Base-by-base conservation (phyloP, 1,284 basidiomycete species). In the Marasmius tenuissimus region DNA sequence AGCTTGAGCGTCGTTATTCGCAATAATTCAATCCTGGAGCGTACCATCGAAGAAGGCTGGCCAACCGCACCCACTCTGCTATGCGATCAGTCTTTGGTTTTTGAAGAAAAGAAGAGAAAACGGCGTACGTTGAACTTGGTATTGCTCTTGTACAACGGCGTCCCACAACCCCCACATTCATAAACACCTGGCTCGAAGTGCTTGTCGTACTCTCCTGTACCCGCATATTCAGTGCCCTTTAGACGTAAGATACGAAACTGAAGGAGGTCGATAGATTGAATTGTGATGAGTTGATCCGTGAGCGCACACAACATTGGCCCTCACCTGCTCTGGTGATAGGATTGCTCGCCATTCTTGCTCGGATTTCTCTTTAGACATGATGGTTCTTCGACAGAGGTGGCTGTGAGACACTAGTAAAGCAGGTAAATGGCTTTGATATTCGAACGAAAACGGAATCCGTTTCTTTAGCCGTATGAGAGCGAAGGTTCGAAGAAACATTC, bases 21-120 rank as follows among this genome's bases (percentile, higher is more conserved):
- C 34, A 56, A 55, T 22, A 12, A 49, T 20, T 37, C 14, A 35
- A 12, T 42, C 57, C n/a, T 40, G 16, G 9, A 22, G 68, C 74
- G 57, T 61, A 91, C 91, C 90, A 71, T 97, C 95, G 72, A 92
- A 98, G 82, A 96, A 98, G 0, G 95, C 95, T n/a, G 95, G 96
- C 95, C 95, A 98, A 37, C 95, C 96, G 70, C 95, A 98, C 10
- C 94, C 94, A 61, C 92, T 94, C 81, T 83, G 58, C 2, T 5
- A 47, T 12, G 39, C 20, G 18, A 54, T 34, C 5, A 52, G 7
- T 6, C 48, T 20, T 50, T 52, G 5, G 42, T 10, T 6, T 35
- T 16, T 10, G 14, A 10, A 40, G 33, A 16, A 35, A n/a, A n/a
- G 27, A 40, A 55, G 16, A 8, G 20, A 38, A 34, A 50, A 45